These are phyloP conservation scores for Triticum monococcum DNA, from an alignment of 176 grass and related monocot species.

Conservation along the genomic window DNA sequence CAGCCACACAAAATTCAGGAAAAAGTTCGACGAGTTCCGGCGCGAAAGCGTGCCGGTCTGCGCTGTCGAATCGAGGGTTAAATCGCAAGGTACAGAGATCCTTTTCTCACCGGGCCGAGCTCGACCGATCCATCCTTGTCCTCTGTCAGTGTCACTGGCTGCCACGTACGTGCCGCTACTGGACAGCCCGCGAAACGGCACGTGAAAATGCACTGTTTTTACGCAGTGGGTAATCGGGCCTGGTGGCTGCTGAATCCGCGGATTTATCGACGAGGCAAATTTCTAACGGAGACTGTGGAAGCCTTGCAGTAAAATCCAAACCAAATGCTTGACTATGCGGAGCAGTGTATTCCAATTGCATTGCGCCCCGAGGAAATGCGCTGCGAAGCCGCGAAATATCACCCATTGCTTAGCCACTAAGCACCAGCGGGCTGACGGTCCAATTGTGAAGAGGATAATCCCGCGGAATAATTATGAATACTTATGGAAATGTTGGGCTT, in stretches of 20 bases:
- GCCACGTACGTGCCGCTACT: background rate
- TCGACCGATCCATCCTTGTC: background rate
- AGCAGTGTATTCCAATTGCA: background rate
- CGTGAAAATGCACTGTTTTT: background rate
- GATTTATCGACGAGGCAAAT: background rate
- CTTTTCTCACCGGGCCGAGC: constrained; percentile 9
- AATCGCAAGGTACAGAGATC: background rate
- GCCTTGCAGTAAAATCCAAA: background rate
- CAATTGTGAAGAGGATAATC: too few species aligned
- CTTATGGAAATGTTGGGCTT: too few species aligned
- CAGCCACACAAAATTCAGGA: background rate
- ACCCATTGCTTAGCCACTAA: background rate
- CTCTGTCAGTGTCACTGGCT: background rate
- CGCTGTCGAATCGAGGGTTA: background rate
- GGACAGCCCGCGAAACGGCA: background rate
- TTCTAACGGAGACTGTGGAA: background rate
- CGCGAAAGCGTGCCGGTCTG: background rate
- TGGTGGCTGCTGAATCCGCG: background rate
- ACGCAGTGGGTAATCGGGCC: background rate
- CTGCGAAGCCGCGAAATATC: too few species aligned
- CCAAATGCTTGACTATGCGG: background rate
- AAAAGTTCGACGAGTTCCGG: background rate
- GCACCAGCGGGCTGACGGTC: background rate
- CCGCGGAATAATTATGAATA: background rate
- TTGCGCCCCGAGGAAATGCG: background rate